Conservation (phyloP, 495 filamentous ascomycete species). For the Podospora didyma region DNA sequence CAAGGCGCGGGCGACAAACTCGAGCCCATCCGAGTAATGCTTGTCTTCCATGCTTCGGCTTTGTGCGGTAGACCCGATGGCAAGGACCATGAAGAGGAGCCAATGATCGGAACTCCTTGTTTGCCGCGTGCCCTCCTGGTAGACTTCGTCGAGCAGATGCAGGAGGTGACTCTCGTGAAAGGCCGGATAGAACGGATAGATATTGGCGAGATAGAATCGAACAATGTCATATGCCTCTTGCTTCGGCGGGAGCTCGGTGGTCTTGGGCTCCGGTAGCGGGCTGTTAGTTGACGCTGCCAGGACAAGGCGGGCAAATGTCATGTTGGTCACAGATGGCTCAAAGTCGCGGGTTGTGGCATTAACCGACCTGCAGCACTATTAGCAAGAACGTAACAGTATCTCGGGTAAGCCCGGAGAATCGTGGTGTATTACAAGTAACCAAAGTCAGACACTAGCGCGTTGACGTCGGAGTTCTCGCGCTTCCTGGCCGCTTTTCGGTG, state of each 20-base stretch:
- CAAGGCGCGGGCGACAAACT: slow-evolving; percentile 66
- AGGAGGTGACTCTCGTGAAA: slow-evolving; percentile 73
- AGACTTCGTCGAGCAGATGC: slow-evolving; percentile 73
- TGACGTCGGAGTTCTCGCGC: slow-evolving; percentile 70
- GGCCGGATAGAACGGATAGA: slow-evolving; percentile 74
- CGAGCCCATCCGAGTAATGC: slow-evolving; percentile 59
- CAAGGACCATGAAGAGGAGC: slow-evolving; percentile 84
- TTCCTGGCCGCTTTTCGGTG: slow-evolving; percentile 55
- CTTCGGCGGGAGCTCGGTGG: slow-evolving; percentile 60
- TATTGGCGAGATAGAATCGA: slow-evolving; percentile 77
- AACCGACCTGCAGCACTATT: slow-evolving; percentile 57
- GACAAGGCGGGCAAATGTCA: slow-evolving; percentile 82
- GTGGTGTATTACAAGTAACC: slow-evolving; percentile 57
- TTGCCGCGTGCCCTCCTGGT: slow-evolving; percentile 55
- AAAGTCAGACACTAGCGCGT: slow-evolving; percentile 77
- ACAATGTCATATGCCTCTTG: slow-evolving; percentile 61
- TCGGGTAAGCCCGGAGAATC: slow-evolving; percentile 11
- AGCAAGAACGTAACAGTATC: background rate
- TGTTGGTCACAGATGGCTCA: slow-evolving; percentile 74
- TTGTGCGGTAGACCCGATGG: slow-evolving; percentile 67
- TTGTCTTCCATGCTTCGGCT: slow-evolving; percentile 64
- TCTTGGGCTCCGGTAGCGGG: slow-evolving; percentile 49
- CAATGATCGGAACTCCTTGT: slow-evolving; percentile 75
- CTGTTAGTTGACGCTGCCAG: slow-evolving; percentile 69
- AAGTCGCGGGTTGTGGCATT: slow-evolving; percentile 92